phyloP scores from a whole-genome alignment of 164 flowering plant genomes.

The Paratinospora sagittata region DNA sequence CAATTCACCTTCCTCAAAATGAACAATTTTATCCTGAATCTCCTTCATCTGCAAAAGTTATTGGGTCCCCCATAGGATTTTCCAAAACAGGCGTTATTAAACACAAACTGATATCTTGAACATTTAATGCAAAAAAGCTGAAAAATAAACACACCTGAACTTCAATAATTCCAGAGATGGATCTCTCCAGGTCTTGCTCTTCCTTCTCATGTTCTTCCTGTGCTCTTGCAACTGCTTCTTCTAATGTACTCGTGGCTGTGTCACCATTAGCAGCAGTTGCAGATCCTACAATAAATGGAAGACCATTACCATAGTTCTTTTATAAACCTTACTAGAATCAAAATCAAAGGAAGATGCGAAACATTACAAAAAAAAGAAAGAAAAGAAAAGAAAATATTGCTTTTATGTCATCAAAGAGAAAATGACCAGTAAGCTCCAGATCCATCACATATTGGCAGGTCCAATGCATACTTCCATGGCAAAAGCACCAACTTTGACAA shows the following conservation, averaged over 20 bases:
- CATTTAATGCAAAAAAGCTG: neutral
- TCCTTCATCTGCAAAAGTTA: conserved; percentile 53
- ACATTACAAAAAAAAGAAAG: neutral
- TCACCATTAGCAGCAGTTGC: conserved; percentile 32
- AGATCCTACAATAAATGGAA: conserved; percentile 29
- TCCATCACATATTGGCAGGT: too few relatives aligned
- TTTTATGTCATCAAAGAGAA: neutral
- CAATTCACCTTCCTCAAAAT: conserved; percentile 60
- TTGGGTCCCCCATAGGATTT: too few relatives aligned
- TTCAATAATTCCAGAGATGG: conserved; percentile 48
- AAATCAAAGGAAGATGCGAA: neutral
- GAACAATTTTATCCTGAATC: conserved; percentile 50
- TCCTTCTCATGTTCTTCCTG: conserved; percentile 46
- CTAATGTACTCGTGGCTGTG: conserved; percentile 12
- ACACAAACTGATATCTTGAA: neutral
- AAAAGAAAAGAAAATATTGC: neutral
- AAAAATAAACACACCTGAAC: conserved; percentile 48
- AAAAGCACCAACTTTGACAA: too few relatives aligned
- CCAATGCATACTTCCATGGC: too few relatives aligned
- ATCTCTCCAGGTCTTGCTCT: conserved; percentile 52
- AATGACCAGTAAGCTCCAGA: too few relatives aligned
- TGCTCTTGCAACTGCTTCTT: conserved; percentile 39
- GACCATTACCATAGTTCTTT: conserved; percentile 1
- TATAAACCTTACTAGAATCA: too few relatives aligned
- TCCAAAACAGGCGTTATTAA: neutral